These are phyloP conservation scores for Sporothrix sp. DNA, from an alignment of 2,329 filamentous ascomycete genomes.

Conservation along the genomic window DNA sequence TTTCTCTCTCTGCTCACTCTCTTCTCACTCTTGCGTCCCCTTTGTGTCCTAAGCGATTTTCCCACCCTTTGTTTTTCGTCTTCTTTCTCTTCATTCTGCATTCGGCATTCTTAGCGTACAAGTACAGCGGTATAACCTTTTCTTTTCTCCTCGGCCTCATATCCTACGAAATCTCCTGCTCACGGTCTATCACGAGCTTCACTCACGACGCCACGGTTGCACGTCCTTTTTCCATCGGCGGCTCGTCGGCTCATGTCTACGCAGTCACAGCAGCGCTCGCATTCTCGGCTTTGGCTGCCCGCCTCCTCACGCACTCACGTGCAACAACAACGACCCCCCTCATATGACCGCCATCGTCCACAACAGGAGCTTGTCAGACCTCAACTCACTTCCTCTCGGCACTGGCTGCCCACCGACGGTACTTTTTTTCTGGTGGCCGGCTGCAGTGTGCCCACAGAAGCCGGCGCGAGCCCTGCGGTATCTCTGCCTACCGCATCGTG, in stretches of 20 bases:
- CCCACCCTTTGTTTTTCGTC: neutral
- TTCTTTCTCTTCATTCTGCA: constrained; percentile 1
- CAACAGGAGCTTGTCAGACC: neutral
- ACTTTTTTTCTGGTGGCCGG: neutral
- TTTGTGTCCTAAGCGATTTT: neutral
- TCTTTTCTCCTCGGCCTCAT: neutral
- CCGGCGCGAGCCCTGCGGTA: neutral
- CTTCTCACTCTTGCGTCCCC: neutral
- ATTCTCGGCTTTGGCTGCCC: too few species aligned
- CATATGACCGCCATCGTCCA: neutral
- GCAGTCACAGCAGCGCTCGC: too few species aligned
- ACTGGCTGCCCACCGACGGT: neutral
- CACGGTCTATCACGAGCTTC: neutral
- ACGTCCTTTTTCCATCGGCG: too few species aligned
- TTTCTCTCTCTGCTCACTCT: neutral
- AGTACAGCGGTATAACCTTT: constrained; percentile 1
- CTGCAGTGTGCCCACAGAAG: constrained; percentile 1
- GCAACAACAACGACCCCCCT: neutral
- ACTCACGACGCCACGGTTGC: too few species aligned
- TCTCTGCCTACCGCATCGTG: too few species aligned
- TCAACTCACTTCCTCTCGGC: too few species aligned
- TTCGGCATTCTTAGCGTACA: constrained; percentile 3
- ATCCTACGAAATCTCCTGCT: neutral
- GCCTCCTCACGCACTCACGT: neutral
- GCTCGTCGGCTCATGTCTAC: too few species aligned